Conservation (phyloP, 2,329 filamentous ascomycete species). For the Fusarium kyushuense region DNA sequence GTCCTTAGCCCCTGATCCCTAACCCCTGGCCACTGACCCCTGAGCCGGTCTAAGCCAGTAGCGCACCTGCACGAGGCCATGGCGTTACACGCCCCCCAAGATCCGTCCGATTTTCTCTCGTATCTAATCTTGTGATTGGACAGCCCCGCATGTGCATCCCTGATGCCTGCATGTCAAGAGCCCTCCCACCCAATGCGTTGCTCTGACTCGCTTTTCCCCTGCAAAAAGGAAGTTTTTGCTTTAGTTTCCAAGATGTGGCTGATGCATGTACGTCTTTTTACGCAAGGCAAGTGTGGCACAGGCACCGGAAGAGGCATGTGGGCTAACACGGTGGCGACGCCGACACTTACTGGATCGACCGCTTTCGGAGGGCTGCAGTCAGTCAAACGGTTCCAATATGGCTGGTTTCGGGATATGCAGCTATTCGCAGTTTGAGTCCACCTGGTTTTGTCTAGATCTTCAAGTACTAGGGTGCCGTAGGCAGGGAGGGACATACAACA, state of each 20-base stretch:
- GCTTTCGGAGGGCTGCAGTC: slow-evolving; percentile 19
- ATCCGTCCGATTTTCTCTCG: slow-evolving; percentile 15
- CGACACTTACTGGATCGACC: slow-evolving; percentile 23
- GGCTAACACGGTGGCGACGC: slow-evolving; percentile 13
- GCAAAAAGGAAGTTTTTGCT: slow-evolving; percentile 11
- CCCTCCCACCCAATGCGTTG: slow-evolving; percentile 26
- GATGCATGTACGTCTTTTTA: neutral
- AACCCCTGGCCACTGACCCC: slow-evolving; percentile 33
- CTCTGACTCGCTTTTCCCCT: slow-evolving; percentile 33
- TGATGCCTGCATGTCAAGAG: slow-evolving; percentile 42
- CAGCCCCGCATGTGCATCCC: slow-evolving; percentile 35
- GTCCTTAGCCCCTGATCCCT: slow-evolving; percentile 4
- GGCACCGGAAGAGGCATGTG: slow-evolving; percentile 25
- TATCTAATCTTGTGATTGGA: slow-evolving; percentile 25
- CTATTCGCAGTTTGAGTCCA: slow-evolving; percentile 11
- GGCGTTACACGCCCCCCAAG: slow-evolving; percentile 20
- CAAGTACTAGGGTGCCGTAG: neutral
- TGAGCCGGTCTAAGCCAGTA: slow-evolving; percentile 32
- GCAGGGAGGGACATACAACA: neutral
- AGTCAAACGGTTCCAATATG: slow-evolving; percentile 10
- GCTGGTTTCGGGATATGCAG: slow-evolving; percentile 33
- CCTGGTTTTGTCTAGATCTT: slow-evolving; percentile 5
- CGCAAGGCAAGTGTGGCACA: slow-evolving; percentile 27
- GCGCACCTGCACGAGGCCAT: slow-evolving; percentile 25
- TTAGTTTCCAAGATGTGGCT: slow-evolving; percentile 31